Conservation (phyloP, 2,329 filamentous ascomycete species). For the Nemania bipapillata region DNA sequence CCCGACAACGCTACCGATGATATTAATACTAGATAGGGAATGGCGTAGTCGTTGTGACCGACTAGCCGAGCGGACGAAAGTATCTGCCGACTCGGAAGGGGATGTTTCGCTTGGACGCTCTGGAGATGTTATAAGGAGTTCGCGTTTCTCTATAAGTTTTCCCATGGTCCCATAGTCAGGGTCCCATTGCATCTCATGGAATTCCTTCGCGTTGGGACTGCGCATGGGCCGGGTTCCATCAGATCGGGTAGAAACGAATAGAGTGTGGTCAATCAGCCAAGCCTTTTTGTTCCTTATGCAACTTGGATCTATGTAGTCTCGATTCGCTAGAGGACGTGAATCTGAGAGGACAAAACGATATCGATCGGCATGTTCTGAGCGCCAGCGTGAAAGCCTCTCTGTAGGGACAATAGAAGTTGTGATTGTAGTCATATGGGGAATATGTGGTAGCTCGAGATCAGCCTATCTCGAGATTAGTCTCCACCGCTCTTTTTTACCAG, state of each 20-base stretch:
- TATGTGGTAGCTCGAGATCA: slow-evolving; percentile 59
- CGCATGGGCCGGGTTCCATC: slow-evolving; percentile 54
- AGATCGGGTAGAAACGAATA: slow-evolving; percentile 55
- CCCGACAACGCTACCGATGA: slow-evolving; percentile 42
- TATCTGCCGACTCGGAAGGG: slow-evolving; percentile 39
- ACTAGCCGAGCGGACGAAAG: slow-evolving; percentile 32
- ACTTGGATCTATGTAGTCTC: slow-evolving; percentile 47
- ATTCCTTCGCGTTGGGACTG: slow-evolving; percentile 54
- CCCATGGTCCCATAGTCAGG: slow-evolving; percentile 46
- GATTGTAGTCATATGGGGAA: slow-evolving; percentile 61
- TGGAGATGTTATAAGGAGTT: slow-evolving; percentile 42
- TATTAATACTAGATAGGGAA: slow-evolving; percentile 40
- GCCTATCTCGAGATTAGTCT: slow-evolving; percentile 45
- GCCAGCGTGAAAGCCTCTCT: slow-evolving; percentile 52
- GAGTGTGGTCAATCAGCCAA: slow-evolving; percentile 59
- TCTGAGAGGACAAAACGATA: slow-evolving; percentile 58
- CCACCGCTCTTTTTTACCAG: not conserved
- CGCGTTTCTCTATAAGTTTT: slow-evolving; percentile 52
- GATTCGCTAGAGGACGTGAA: slow-evolving; percentile 46
- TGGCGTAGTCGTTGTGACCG: slow-evolving; percentile 39
- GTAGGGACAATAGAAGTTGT: slow-evolving; percentile 57
- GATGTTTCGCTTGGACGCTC: slow-evolving; percentile 39
- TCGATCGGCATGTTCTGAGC: slow-evolving; percentile 52
- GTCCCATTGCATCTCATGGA: slow-evolving; percentile 58
- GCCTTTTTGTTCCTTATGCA: slow-evolving; percentile 55